Evolutionary conservation across 257 asterid species (phyloP), one percentile per base, ranked within the genome.

Genomic region (Primulina eburnea): DNA sequence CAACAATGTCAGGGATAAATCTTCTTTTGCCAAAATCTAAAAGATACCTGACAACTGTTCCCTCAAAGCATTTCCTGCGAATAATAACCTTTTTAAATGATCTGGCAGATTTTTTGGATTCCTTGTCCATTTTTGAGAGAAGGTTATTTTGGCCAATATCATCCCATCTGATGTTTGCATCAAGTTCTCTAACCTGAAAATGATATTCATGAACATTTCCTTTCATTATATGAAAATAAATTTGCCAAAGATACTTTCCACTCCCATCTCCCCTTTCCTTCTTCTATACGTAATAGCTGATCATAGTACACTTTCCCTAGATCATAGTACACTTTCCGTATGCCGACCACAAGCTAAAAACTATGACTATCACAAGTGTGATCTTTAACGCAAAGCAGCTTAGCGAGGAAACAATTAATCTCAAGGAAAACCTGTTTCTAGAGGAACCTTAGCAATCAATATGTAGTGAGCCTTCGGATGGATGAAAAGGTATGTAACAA

Each of bases 1-100:
- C 67, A 76, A 92, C 97, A 74, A 88, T 70, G 67, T 92, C 96
- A 40, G 98, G 98, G 67, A 92, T 85, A 83, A 85, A 85, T 79
- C 98, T 82, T 81, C 95, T 85, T 78, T 90, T 92, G 67, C 98
- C 98, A 78, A 92, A 92, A 85, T 92, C 98, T 74, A 92, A 86
- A 72, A 92, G 98, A 83, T 92, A 92, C 76, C 74, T 88, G 71
- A 78, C 82, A 11, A 69, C 59, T 20, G 85, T 67, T 70, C 91
- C 92, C 77, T 88, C 92, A 29, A 83, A 77, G 76, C 86, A 84
- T 86, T 90, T 92, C 85, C 73, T 80, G 53, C 98, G 96, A 77
- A 92, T 70, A 74, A 83, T 70, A 72, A 68, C 97, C 79, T 90
- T 92, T 79, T 85, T 88, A 77, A 92, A 92, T 71, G 95, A 92